Percentiles rank a stretch among this genome's conserved stretches.
phyloP scores from a whole-genome alignment of 768 basidiomycete species.

The Boletellus ananiceps region DNA sequence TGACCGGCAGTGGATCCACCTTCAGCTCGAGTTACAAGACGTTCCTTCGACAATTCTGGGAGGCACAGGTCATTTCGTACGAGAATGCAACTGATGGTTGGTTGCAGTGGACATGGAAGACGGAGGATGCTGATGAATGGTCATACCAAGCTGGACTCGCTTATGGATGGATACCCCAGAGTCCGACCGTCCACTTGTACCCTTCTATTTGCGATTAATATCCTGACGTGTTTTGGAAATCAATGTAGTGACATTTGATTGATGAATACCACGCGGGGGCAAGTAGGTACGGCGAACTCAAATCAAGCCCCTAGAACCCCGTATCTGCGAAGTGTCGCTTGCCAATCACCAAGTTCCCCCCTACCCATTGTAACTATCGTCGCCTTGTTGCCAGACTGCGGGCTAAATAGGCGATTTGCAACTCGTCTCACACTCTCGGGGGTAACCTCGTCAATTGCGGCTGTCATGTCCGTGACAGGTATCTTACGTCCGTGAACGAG shows the following conservation, averaged over 20 bases:
- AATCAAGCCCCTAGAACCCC: constrained; percentile 44
- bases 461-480: constrained; percentile 86
- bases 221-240: background rate
- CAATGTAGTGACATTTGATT: background rate
- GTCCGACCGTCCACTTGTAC: constrained; percentile 47
- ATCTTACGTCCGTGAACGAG: constrained; percentile 85
- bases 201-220: constrained; percentile 56
- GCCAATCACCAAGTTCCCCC: constrained; percentile 69
- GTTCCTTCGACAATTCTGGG: constrained; percentile 79
- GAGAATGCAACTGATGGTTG: constrained; percentile 64
- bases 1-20: constrained; percentile 68
- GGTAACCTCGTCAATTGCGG: constrained; percentile 74
- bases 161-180: constrained; percentile 80
- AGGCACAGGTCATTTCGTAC: constrained; percentile 74
- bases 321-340: constrained; percentile 61
- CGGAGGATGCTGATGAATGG: constrained; percentile 86
- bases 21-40: constrained; percentile 79
- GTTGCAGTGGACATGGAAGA: constrained; percentile 84
- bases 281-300: too few species aligned
- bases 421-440: constrained; percentile 68
- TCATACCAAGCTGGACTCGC: constrained; percentile 76
- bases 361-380: constrained; percentile 84
- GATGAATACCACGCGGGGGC: background rate
- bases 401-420: constrained; percentile 70
- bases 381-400: constrained; percentile 55